Evolutionary conservation across 495 filamentous ascomycete genomes (phyloP).

Genomic region (Podospora sp.): DNA sequence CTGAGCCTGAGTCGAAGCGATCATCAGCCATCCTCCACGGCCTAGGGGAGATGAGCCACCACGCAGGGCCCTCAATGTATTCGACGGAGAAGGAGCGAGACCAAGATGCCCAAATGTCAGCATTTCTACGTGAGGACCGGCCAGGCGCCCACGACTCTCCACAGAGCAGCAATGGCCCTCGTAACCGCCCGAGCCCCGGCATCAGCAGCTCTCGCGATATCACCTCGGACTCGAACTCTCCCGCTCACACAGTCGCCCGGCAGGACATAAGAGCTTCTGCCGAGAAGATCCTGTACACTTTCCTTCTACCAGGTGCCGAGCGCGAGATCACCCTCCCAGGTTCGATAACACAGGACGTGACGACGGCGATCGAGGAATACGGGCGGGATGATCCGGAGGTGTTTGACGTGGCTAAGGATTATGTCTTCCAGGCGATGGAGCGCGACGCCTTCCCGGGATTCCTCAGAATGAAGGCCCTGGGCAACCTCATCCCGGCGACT

Average conservation of each 20-base stretch:
- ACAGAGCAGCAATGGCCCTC: slow-evolving; percentile 65
- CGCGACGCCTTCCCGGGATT: slow-evolving; percentile 97
- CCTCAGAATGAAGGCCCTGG: slow-evolving; percentile 88
- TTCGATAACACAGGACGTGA: slow-evolving; percentile 78
- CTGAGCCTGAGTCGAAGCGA: slow-evolving; percentile 85
- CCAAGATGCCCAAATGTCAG: slow-evolving; percentile 85
- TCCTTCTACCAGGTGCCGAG: slow-evolving; percentile 87
- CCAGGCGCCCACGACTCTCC: slow-evolving; percentile 62
- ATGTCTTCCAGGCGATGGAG: slow-evolving; percentile 99
- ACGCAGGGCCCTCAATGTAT: slow-evolving; percentile 50
- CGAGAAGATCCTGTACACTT: slow-evolving; percentile 97
- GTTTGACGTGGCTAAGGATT: slow-evolving; percentile 96
- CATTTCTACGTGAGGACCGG: slow-evolving; percentile 81
- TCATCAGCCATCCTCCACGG: slow-evolving; percentile 80
- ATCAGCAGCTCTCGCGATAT: slow-evolving; percentile 54
- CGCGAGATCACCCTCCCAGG: slow-evolving; percentile 92
- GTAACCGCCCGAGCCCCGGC: slow-evolving; percentile 67
- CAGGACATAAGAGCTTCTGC: slow-evolving; percentile 89
- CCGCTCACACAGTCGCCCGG: slow-evolving; percentile 79
- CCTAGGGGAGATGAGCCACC: slow-evolving; percentile 66
- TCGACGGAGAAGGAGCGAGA: slow-evolving; percentile 63
- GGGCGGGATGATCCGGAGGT: slow-evolving; percentile 94
- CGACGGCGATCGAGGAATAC: slow-evolving; percentile 79
- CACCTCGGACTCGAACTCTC: slow-evolving; percentile 70
- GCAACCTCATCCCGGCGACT: slow-evolving; percentile 88